phyloP scores from a whole-genome alignment of 352 stramenopile species.

The Poterioochromonas sp. region DNA sequence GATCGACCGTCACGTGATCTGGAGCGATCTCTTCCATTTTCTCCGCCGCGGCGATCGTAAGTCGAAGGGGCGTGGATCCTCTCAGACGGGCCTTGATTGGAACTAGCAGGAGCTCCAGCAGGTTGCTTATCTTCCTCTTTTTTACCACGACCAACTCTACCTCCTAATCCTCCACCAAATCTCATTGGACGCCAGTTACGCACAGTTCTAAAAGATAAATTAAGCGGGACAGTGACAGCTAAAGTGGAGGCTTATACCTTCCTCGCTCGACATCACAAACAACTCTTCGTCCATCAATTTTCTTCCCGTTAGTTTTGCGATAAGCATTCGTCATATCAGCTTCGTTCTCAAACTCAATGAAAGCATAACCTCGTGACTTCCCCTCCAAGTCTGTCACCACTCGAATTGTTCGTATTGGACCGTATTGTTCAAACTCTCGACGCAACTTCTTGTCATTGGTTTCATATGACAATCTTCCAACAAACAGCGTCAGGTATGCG shows the following conservation, averaged over 20 bases:
- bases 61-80: neutral
- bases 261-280: constrained; percentile 95
- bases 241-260: constrained; percentile 43
- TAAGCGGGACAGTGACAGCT: neutral
- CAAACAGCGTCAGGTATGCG: constrained; percentile 96
- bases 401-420: constrained; percentile 70
- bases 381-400: constrained; percentile 70
- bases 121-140: constrained; percentile 35
- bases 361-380: constrained; percentile 87
- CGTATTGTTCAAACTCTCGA: constrained; percentile 89
- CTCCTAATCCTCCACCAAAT: constrained; percentile 83
- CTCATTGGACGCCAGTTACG: constrained; percentile 86
- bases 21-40: neutral
- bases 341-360: constrained; percentile 97
- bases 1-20: neutral
- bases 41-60: neutral
- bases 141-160: constrained; percentile 54
- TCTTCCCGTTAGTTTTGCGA: constrained; percentile 83
- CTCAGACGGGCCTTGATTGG: too few species aligned
- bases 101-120: neutral
- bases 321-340: constrained; percentile 89
- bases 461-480: constrained; percentile 91
- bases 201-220: constrained; percentile 59
- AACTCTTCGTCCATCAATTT: constrained; percentile 87
- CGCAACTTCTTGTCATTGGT: constrained; percentile 93